A percentile compares a stretch with the other conserved stretches of the same genome.
Evolutionary conservation across 208 protist species (phyloP).

Genomic region (Wallacemonas sp.): DNA sequence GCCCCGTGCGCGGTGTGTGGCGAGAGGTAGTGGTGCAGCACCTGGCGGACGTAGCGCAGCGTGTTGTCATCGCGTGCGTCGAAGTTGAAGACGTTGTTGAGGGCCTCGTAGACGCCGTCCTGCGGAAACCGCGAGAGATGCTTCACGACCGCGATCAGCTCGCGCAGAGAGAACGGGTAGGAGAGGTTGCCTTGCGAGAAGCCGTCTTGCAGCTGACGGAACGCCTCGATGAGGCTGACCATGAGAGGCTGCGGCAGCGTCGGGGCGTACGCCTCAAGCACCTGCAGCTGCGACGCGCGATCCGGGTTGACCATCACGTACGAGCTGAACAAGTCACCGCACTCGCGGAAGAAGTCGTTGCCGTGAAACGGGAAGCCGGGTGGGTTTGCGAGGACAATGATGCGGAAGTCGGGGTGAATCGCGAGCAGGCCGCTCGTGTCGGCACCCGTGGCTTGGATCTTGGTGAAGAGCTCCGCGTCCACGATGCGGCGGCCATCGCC

Average conservation of each 20-base stretch:
- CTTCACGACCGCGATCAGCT: slow-evolving; percentile 94
- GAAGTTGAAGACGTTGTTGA: slow-evolving; percentile 90
- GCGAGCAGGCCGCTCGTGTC: slow-evolving; percentile 27
- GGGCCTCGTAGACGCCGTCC: slow-evolving; percentile 78
- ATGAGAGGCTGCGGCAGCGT: slow-evolving; percentile 57
- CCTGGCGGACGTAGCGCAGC: slow-evolving; percentile 63
- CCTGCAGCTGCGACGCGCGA: slow-evolving; percentile 72
- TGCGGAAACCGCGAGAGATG: slow-evolving; percentile 90
- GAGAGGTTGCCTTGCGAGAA: slow-evolving; percentile 88
- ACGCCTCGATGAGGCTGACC: slow-evolving; percentile 62
- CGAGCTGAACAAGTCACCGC: slow-evolving; percentile 90
- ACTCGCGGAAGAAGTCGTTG: slow-evolving; percentile 94
- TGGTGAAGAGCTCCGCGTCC: slow-evolving; percentile 25
- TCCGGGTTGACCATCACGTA: slow-evolving; percentile 94
- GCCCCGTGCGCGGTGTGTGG: slow-evolving; percentile 43
- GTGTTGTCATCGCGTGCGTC: slow-evolving; percentile 77
- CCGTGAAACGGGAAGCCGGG: slow-evolving; percentile 95
- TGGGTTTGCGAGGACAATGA: slow-evolving; percentile 88
- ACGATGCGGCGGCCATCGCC: slow-evolving; percentile 77
- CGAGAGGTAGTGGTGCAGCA: slow-evolving; percentile 49
- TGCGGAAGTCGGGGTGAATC: slow-evolving; percentile 83
- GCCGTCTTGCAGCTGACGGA: slow-evolving; percentile 67
- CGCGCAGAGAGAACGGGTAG: slow-evolving; percentile 92
- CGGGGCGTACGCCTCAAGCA: slow-evolving; percentile 75
- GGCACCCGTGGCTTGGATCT: slow-evolving; percentile 1